Conservation (phyloP, 805 yeast species). For the Maudiozyma bulderi region DNA sequence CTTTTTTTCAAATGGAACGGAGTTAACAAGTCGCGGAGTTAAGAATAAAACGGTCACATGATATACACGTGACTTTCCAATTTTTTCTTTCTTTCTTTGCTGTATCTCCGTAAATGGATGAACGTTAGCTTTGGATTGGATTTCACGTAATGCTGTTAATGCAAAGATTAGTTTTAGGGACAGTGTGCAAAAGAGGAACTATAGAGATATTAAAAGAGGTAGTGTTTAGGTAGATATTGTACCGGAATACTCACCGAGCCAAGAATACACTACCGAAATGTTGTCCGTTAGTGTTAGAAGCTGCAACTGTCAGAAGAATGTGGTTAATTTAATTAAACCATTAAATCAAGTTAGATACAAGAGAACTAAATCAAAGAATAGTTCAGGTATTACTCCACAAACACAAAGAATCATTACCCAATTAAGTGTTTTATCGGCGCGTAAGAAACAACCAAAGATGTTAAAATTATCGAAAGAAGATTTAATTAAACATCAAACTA, state of each 20-base stretch:
- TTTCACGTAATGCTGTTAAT: too few relatives aligned
- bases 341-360: slow-evolving; percentile 35
- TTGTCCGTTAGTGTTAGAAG: background rate
- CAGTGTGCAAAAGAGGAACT: too few relatives aligned
- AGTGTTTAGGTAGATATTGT: too few relatives aligned
- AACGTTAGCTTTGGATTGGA: too few relatives aligned
- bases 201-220: too few relatives aligned
- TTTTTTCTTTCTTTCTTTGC: too few relatives aligned
- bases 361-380: slow-evolving; percentile 34
- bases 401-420: slow-evolving; percentile 40
- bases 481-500: slow-evolving; percentile 70
- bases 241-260: too few relatives aligned
- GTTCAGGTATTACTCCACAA: slow-evolving; percentile 33
- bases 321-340: background rate
- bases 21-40: background rate
- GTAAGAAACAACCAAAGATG: slow-evolving; percentile 79
- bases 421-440: slow-evolving; percentile 76
- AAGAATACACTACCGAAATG: background rate
- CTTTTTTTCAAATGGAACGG: background rate
- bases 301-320: background rate
- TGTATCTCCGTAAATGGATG: too few relatives aligned
- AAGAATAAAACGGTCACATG: background rate
- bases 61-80: background rate
- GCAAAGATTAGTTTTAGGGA: too few relatives aligned
- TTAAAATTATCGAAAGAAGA: slow-evolving; percentile 67